Evolutionary conservation across 345 rosid genomes (phyloP).

Genomic region (Camelina sativa): DNA sequence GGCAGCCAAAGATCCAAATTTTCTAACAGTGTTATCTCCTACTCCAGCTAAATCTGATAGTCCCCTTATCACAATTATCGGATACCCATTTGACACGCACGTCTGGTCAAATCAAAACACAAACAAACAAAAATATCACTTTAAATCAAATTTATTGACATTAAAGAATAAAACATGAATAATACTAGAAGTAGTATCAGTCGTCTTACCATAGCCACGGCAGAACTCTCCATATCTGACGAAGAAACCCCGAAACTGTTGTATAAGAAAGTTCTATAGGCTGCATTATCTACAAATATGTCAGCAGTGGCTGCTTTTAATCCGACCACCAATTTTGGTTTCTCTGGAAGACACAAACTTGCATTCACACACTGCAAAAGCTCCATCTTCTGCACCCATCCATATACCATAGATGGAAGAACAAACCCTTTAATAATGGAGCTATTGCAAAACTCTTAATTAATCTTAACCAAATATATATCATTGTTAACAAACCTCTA

Average conservation of each 20-base stretch:
- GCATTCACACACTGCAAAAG: slow-evolving; percentile 55
- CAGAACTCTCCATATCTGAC: slow-evolving; percentile 60
- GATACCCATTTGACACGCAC: slow-evolving; percentile 56
- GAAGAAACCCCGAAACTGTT: slow-evolving; percentile 52
- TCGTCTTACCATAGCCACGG: slow-evolving; percentile 53
- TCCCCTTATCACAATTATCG: slow-evolving; percentile 51
- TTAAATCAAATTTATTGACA: background rate
- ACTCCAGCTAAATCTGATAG: slow-evolving; percentile 58
- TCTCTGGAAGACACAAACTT: slow-evolving; percentile 51
- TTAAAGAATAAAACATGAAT: background rate
- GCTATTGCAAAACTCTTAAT: background rate
- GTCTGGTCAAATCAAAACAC: slow-evolving; percentile 41
- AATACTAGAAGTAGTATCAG: background rate
- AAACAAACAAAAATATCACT: background rate
- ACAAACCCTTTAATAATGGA: slow-evolving; percentile 2
- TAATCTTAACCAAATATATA: background rate
- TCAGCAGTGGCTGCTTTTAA: slow-evolving; percentile 52
- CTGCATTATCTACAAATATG: slow-evolving; percentile 59
- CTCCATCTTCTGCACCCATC: slow-evolving; percentile 46
- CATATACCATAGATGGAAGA: background rate
- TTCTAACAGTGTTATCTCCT: slow-evolving; percentile 42
- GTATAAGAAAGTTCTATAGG: slow-evolving; percentile 53
- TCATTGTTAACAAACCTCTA: slow-evolving; percentile 50
- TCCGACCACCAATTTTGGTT: slow-evolving; percentile 57
- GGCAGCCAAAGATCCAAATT: slow-evolving; percentile 54